phyloP scores from a whole-genome alignment of 805 yeast species.

The Kregervanrija fluxuum region DNA sequence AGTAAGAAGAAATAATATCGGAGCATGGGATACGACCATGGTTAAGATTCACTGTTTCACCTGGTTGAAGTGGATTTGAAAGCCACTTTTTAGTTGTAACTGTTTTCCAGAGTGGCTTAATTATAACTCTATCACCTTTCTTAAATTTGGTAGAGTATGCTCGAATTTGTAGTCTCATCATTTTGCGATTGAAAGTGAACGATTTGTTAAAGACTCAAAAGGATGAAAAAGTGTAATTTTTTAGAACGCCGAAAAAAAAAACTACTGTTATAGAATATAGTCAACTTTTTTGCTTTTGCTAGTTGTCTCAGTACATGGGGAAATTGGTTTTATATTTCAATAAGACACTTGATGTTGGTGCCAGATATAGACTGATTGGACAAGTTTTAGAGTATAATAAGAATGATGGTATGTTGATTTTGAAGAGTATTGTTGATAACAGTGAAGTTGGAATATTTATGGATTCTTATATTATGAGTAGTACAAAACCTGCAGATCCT shows the following conservation, averaged over 20 bases:
- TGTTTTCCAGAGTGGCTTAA: conserved; percentile 22
- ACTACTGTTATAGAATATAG: not conserved
- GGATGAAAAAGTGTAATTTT: not conserved
- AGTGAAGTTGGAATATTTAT: conserved; percentile 2
- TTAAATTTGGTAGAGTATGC: conserved; percentile 16
- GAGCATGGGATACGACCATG: conserved; percentile 29
- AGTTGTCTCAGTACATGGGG: not conserved
- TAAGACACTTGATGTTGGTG: no score
- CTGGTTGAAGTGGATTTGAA: conserved; percentile 23
- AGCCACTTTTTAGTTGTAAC: conserved; percentile 21
- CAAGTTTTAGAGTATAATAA: conserved; percentile 16
- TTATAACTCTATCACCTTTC: conserved; percentile 27
- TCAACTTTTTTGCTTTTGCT: not conserved
- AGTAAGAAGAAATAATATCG: conserved; percentile 31
- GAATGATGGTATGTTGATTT: conserved; percentile 10
- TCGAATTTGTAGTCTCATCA: conserved; percentile 4
- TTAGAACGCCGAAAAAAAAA: not conserved
- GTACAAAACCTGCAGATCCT: conserved; percentile 5
- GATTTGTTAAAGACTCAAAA: not conserved
- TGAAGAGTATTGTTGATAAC: conserved; percentile 10
- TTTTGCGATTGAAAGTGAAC: not conserved
- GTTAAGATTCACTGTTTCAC: conserved; percentile 14
- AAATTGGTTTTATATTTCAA: not conserved
- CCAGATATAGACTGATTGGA: conserved; percentile 4
- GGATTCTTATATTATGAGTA: conserved; percentile 9